A percentile compares a stretch with the other conserved stretches of the same genome.
Conservation (phyloP, 192 early-diverging fungal species). For the Podochytrium sp. region DNA sequence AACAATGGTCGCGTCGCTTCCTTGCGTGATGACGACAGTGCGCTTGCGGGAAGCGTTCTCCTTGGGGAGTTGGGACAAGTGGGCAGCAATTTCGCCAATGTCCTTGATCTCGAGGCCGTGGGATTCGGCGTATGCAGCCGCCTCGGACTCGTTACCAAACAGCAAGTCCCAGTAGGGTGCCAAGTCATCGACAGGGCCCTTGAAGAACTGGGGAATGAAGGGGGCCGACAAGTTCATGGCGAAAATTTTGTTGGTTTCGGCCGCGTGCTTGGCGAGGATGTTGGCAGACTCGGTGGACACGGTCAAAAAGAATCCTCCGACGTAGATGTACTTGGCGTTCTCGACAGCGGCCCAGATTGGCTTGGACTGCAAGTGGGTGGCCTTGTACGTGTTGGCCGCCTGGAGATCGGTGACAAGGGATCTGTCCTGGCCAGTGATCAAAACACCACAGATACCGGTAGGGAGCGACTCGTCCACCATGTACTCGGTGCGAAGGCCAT, state of each 20-base stretch:
- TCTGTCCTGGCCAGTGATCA: constrained; percentile 88
- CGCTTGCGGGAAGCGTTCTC: constrained; percentile 70
- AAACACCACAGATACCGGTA: constrained; percentile 94
- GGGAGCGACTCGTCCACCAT: constrained; percentile 73
- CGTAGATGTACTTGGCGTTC: constrained; percentile 87
- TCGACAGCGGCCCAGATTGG: constrained; percentile 89
- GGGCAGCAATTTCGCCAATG: constrained; percentile 79
- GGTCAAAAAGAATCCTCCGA: constrained; percentile 94
- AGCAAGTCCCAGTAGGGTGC: constrained; percentile 89
- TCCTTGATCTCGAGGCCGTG: constrained; percentile 74
- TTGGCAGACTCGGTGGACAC: constrained; percentile 85
- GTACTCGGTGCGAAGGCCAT: constrained; percentile 91
- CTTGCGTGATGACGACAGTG: constrained; percentile 93
- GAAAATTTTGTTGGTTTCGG: constrained; percentile 81
- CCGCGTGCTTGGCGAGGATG: constrained; percentile 87
- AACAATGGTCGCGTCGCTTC: constrained; percentile 73
- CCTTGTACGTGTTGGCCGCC: constrained; percentile 88
- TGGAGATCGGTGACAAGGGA: constrained; percentile 90
- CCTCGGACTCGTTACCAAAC: constrained; percentile 97
- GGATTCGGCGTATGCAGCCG: constrained; percentile 78
- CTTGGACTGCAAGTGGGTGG: constrained; percentile 66
- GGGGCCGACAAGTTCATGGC: constrained; percentile 95
- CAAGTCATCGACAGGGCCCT: constrained; percentile 73
- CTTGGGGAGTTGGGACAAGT: constrained; percentile 85
- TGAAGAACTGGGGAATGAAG: constrained; percentile 95